Evolutionary conservation across 2,329 filamentous ascomycete genomes (phyloP).

Genomic region (Boeremia exigua): DNA sequence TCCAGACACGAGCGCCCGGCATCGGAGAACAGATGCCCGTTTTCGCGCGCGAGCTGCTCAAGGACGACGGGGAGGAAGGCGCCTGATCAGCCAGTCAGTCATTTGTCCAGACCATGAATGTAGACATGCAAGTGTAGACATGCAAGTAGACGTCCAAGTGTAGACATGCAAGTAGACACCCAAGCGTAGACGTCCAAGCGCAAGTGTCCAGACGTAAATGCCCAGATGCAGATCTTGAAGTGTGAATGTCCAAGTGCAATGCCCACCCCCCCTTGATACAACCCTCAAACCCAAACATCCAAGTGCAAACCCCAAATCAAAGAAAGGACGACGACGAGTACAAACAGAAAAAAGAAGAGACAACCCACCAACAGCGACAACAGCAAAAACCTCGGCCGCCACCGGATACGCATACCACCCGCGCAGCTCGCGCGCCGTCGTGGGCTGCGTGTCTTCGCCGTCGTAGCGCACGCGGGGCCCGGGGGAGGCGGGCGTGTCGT

Average conservation of each 20-base stretch:
- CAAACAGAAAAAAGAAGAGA: too few species aligned
- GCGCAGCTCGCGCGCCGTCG: constrained; percentile 77
- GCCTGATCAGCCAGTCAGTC: constrained; percentile 56
- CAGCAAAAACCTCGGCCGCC: constrained; percentile 90
- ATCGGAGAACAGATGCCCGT: constrained; percentile 81
- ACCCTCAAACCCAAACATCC: too few species aligned
- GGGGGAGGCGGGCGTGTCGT: not conserved
- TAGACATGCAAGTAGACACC: too few species aligned
- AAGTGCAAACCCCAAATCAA: too few species aligned
- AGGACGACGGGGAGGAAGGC: constrained; percentile 93
- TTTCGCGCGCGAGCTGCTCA: constrained; percentile 87
- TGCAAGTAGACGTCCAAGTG: too few species aligned
- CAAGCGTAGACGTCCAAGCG: too few species aligned
- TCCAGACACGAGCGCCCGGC: constrained; percentile 73
- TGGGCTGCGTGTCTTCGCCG: constrained; percentile 66
- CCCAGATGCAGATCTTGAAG: too few species aligned
- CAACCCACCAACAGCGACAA: constrained; percentile 77
- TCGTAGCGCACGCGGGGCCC: constrained; percentile 27
- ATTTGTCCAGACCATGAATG: not conserved
- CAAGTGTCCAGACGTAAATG: too few species aligned
- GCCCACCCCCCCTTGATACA: too few species aligned
- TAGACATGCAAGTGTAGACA: too few species aligned
- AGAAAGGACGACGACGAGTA: too few species aligned
- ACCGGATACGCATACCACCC: constrained; percentile 94
- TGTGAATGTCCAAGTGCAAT: too few species aligned